Conservation (phyloP, 2,329 filamentous ascomycete species). For the Trichoderma asperellum region DNA sequence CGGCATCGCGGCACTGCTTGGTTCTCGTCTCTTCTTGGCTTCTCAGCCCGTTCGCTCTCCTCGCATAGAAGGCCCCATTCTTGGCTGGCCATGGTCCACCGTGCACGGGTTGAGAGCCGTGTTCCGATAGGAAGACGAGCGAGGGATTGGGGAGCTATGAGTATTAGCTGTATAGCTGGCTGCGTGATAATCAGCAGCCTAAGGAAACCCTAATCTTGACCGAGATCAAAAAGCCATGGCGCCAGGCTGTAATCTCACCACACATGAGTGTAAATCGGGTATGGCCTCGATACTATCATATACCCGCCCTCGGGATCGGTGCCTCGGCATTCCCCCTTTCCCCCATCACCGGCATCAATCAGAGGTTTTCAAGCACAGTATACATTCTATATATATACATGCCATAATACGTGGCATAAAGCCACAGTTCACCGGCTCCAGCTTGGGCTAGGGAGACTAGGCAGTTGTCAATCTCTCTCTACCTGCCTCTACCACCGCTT, state of each 20-base stretch:
- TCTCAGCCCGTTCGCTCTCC: conserved; percentile 8
- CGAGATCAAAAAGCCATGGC: neutral
- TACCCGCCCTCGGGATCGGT: neutral
- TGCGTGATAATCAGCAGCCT: neutral
- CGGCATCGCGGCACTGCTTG: conserved; percentile 10
- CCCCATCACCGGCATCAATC: neutral
- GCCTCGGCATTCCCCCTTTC: neutral
- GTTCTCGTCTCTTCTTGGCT: neutral
- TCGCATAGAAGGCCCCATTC: conserved; percentile 4
- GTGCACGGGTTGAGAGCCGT: neutral
- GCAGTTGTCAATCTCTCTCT: neutral
- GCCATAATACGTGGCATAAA: neutral
- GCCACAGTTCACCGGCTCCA: neutral
- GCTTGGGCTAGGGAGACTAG: neutral
- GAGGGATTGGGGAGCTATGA: neutral
- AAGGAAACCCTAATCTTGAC: neutral
- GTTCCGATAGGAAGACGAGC: neutral
- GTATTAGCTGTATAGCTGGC: neutral
- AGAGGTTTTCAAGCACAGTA: neutral
- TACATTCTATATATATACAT: neutral
- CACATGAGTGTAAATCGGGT: neutral
- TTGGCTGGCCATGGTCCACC: conserved; percentile 15
- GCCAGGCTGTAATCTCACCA: neutral
- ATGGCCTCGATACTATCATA: neutral
- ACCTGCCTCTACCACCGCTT: neutral